These are phyloP conservation scores for Fusarium nodosum DNA, from an alignment of 2,329 filamentous ascomycete species.

Conservation along the genomic window DNA sequence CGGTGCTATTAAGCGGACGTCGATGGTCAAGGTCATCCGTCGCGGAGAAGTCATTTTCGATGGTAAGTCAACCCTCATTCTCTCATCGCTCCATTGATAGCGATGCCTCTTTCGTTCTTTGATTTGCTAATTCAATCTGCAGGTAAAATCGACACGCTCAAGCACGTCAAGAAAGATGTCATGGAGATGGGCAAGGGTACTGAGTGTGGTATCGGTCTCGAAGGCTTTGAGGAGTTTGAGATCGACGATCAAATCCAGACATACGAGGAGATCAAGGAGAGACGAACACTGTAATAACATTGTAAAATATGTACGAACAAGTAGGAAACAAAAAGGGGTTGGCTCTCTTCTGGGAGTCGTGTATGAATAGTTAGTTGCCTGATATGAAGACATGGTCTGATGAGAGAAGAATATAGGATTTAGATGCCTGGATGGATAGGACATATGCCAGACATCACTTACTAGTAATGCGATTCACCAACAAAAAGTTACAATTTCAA, in stretches of 20 bases:
- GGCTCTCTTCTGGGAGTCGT: slow-evolving; percentile 9
- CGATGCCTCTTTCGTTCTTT: neutral
- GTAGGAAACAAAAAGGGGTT: slow-evolving; percentile 15
- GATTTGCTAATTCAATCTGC: neutral
- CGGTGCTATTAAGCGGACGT: slow-evolving; percentile 74
- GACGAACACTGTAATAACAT: slow-evolving; percentile 67
- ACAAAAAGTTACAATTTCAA: neutral
- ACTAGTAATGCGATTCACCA: slow-evolving; percentile 15
- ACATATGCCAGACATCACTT: slow-evolving; percentile 29
- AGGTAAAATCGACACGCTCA: slow-evolving; percentile 86
- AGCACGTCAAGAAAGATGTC: slow-evolving; percentile 93
- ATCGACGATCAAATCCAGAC: slow-evolving; percentile 89
- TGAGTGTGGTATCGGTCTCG: slow-evolving; percentile 94
- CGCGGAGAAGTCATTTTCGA: slow-evolving; percentile 80
- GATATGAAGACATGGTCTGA: slow-evolving; percentile 25
- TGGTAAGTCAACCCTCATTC: slow-evolving; percentile 70
- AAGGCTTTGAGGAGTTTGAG: slow-evolving; percentile 81
- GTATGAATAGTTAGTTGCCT: slow-evolving; percentile 35
- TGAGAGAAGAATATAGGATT: slow-evolving; percentile 21
- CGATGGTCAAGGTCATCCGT: slow-evolving; percentile 79
- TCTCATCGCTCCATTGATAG: neutral
- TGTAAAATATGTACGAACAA: slow-evolving; percentile 43
- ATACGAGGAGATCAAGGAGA: slow-evolving; percentile 83
- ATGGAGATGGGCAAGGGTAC: slow-evolving; percentile 88
- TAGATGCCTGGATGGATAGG: slow-evolving; percentile 2